A percentile compares a stretch with the other conserved stretches of the same genome.
Evolutionary conservation across 352 stramenopile genomes (phyloP).

Genomic region (Pelagophyceae sp.): DNA sequence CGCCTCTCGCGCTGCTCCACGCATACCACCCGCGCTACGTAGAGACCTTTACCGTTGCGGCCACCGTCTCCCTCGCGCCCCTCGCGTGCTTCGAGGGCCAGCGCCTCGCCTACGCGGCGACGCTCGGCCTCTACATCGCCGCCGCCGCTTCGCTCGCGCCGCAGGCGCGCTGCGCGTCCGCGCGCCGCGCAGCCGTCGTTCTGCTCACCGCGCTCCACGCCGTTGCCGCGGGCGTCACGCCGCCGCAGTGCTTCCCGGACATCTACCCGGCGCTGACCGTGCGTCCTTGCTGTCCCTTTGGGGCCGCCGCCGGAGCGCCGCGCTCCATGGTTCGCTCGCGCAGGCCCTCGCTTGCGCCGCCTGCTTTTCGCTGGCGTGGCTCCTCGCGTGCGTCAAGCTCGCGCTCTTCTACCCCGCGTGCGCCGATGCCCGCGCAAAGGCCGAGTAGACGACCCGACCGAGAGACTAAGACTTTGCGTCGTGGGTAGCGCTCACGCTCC

Average conservation of each 20-base stretch:
- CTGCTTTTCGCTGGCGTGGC: neutral
- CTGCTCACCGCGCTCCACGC: neutral
- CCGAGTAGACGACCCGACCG: no score
- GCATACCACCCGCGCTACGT: conserved; percentile 39
- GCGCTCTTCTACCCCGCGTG: no score
- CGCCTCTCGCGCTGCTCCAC: conserved; percentile 72
- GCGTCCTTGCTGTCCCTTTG: neutral
- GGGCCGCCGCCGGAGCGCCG: no score
- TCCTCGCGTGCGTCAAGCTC: no score
- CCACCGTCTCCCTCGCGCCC: conserved; percentile 49
- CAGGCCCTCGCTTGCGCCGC: neutral
- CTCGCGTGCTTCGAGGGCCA: conserved; percentile 50
- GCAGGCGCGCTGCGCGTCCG: neutral
- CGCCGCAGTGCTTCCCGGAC: conserved; percentile 26
- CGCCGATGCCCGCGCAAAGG: no score
- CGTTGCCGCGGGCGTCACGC: neutral
- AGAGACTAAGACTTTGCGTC: no score
- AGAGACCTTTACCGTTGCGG: conserved; percentile 47
- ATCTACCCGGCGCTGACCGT: conserved; percentile 24
- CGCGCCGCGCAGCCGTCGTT: neutral
- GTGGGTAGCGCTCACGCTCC: no score
- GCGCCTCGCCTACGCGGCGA: conserved; percentile 38
- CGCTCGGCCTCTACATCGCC: conserved; percentile 33
- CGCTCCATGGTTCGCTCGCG: no score
- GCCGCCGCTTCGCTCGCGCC: neutral